Base-by-base conservation (phyloP, 345 rosid genomes). In the Barbarea vulgaris region DNA sequence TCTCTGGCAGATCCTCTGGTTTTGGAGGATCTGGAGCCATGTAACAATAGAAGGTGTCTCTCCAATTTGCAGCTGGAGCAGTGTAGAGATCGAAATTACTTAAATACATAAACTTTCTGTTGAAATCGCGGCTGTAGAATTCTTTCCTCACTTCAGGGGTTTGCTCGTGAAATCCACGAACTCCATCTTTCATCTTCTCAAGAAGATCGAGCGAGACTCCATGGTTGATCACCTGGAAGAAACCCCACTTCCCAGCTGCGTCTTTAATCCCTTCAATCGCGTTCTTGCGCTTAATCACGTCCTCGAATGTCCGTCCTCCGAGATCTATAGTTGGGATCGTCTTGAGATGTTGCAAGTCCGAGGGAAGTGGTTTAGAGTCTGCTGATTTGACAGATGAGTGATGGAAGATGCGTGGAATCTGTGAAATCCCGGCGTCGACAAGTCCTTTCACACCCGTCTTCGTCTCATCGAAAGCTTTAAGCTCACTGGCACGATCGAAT, bases 401-500 rank as follows among this genome's bases (percentile, higher is more conserved):
- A 34, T 54, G 74, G 70, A 82, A 82, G 3, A 79, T 79, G 6
- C 69, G 64, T 54, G 85, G 85, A 19, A 82, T 31, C 53, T 79
- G 13, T 7, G 72, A 48, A 8, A 72, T 13, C 19, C 80, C 83
- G 1, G 76, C 36, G 46, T 82, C 82, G 2, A 68, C 73, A 11
- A 82, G 69, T 44, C 85, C 85, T 42, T 82, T 76, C 6, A 82
- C 85, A 3, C 81, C 82, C 1, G 76, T 69, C 53, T 76, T 79
- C 14, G 76, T 33, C 28, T 79, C 79, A 27, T 82, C 85, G 30
- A 82, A 82, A 25, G 83, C 81, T 75, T 79, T 75, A 9, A 75
- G 74, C 25, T 75, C 74, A 12, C 47, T 41, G 6, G 4, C 3
- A 60, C 74, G 74, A 60, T 75, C 74, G 15, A 5, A 67, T 39